These are phyloP conservation scores for Cucurbita argyrosperma DNA, from an alignment of 306 rosid genomes.

Conservation along the genomic window DNA sequence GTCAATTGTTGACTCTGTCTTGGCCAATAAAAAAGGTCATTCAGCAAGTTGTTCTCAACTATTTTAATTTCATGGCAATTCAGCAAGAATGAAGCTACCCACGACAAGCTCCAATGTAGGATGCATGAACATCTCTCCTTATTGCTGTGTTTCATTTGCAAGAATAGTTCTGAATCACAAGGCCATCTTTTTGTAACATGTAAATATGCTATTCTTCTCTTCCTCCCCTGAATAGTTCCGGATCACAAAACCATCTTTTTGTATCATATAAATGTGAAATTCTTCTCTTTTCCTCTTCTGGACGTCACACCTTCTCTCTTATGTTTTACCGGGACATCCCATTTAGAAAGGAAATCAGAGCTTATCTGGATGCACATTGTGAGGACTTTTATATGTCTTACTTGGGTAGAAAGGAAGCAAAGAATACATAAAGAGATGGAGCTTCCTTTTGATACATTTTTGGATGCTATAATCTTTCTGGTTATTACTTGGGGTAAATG, in stretches of 20 bases:
- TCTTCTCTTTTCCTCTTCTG: not conserved
- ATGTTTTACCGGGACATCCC: not conserved
- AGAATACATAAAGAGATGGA: not conserved
- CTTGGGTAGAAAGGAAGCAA: not conserved
- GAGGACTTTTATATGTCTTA: not conserved
- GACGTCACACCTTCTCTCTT: not conserved
- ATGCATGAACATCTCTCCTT: not conserved
- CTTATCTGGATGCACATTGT: not conserved
- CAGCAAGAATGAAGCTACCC: not conserved
- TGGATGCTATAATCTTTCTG: not conserved
- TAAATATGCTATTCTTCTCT: too few species aligned
- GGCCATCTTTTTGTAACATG: not conserved
- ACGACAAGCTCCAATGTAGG: not conserved
- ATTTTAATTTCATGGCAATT: not conserved
- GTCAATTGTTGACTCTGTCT: not conserved
- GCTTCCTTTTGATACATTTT: not conserved
- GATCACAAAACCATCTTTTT: not conserved
- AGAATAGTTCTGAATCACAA: not conserved
- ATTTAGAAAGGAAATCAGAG: not conserved
- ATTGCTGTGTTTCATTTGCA: not conserved
- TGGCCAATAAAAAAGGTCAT: not conserved
- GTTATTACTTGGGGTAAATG: not conserved
- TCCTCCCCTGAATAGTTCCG: too few species aligned
- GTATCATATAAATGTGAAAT: not conserved
- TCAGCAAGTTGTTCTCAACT: not conserved